These are phyloP conservation scores for Sporothrix brunneoviolacea DNA, from an alignment of 2,329 filamentous ascomycete genomes.

Conservation along the genomic window DNA sequence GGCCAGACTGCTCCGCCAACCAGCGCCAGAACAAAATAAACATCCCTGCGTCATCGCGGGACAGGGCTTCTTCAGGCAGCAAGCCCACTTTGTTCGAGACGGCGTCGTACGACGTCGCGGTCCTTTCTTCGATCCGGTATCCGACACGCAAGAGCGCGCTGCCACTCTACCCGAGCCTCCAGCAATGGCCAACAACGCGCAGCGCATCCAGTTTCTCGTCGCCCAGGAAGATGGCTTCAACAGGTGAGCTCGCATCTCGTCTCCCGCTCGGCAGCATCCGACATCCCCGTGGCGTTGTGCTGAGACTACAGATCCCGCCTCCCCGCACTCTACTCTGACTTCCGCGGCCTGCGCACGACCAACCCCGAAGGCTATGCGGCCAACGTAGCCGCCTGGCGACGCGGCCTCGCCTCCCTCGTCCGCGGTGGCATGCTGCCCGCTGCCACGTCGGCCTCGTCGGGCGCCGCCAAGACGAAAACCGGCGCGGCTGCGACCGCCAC, in stretches of 20 bases:
- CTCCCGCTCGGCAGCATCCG: not conserved
- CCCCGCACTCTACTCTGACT: slow-evolving; percentile 24
- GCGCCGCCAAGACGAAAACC: not conserved
- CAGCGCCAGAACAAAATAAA: not conserved
- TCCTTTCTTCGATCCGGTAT: too few species aligned
- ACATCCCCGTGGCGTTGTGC: too few species aligned
- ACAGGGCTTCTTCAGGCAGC: slow-evolving; percentile 6
- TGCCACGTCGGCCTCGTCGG: not conserved
- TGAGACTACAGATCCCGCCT: slow-evolving; percentile 21
- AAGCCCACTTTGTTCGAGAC: too few species aligned
- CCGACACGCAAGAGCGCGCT: too few species aligned
- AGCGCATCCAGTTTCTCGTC: slow-evolving; percentile 20
- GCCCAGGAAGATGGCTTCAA: slow-evolving; percentile 18
- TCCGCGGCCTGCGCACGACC: slow-evolving; percentile 21
- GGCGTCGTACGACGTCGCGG: too few species aligned
- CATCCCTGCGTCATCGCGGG: slow-evolving; percentile 13
- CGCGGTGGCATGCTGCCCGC: slow-evolving; percentile 28
- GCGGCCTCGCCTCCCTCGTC: slow-evolving; percentile 25
- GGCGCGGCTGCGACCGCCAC: not conserved
- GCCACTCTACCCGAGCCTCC: too few species aligned
- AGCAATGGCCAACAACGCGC: slow-evolving; percentile 17
- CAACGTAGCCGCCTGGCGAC: slow-evolving; percentile 31
- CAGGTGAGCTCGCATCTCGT: slow-evolving; percentile 4
- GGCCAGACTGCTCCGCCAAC: slow-evolving; percentile 1
- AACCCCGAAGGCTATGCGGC: slow-evolving; percentile 24